These are phyloP conservation scores for Annulohypoxylon maeteangense DNA, from an alignment of 495 filamentous ascomycete genomes.

Conservation along the genomic window DNA sequence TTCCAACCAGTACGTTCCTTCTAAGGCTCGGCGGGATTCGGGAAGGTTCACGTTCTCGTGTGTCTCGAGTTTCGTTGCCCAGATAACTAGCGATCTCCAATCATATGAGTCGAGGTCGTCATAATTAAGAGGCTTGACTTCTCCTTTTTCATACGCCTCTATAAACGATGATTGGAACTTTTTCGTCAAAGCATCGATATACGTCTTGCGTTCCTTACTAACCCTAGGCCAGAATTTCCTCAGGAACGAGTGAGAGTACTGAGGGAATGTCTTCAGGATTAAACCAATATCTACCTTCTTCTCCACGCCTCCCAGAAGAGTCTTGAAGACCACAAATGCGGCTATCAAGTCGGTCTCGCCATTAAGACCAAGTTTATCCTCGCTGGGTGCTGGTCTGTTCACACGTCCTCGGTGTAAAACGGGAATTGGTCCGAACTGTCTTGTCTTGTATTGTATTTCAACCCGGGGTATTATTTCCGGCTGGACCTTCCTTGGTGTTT, in stretches of 20 bases:
- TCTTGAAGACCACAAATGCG: slow-evolving; percentile 78
- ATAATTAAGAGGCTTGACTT: slow-evolving; percentile 77
- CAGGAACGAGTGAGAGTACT: slow-evolving; percentile 66
- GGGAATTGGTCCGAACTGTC: slow-evolving; percentile 53
- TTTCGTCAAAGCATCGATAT: slow-evolving; percentile 74
- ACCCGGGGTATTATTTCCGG: slow-evolving; percentile 31
- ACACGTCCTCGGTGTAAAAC: slow-evolving; percentile 51
- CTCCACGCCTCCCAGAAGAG: slow-evolving; percentile 77
- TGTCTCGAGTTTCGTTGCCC: slow-evolving; percentile 62
- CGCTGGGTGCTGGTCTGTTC: slow-evolving; percentile 41
- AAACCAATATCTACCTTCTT: slow-evolving; percentile 78
- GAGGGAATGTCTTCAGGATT: slow-evolving; percentile 71
- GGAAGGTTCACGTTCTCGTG: slow-evolving; percentile 53
- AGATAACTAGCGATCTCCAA: slow-evolving; percentile 78
- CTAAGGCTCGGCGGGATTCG: slow-evolving; percentile 47
- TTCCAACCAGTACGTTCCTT: slow-evolving; percentile 45
- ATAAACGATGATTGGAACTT: slow-evolving; percentile 82
- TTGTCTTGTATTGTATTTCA: slow-evolving; percentile 52
- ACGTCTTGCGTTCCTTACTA: slow-evolving; percentile 66
- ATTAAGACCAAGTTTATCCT: slow-evolving; percentile 50
- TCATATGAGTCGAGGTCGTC: slow-evolving; percentile 76
- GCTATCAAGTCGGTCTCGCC: slow-evolving; percentile 65
- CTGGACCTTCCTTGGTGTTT: slow-evolving; percentile 4
- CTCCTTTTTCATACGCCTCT: slow-evolving; percentile 74
- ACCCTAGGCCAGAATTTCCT: slow-evolving; percentile 69